Evolutionary conservation across 148 eudicot species (phyloP).

Genomic region (Chenopodium formosanum): DNA sequence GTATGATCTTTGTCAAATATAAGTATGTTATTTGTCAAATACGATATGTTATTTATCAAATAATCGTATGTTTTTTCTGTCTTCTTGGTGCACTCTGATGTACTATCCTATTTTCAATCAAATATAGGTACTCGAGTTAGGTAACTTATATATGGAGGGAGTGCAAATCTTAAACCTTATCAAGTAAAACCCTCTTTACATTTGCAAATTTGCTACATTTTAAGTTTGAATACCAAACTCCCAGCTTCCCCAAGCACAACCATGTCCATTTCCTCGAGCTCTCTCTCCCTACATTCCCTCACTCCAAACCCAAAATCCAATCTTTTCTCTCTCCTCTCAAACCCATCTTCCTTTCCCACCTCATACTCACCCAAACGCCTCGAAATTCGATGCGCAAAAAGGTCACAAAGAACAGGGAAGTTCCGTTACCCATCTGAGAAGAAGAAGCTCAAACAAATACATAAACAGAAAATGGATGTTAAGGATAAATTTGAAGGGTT

Average conservation of each 20-base stretch:
- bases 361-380: constrained; percentile 14
- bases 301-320: constrained; percentile 20
- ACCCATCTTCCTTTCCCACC: constrained; percentile 14
- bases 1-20: no score
- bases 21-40: no score
- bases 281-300: constrained; percentile 27
- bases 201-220: background rate
- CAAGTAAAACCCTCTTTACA: background rate
- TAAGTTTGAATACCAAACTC: no score
- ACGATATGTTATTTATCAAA: no score
- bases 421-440: constrained; percentile 93
- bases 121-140: no score
- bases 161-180: background rate
- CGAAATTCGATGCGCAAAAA: constrained; percentile 55
- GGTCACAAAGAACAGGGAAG: constrained; percentile 66
- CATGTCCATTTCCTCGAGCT: constrained; percentile 31
- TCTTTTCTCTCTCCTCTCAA: constrained; percentile 28
- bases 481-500: constrained; percentile 52
- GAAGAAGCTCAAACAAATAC: constrained; percentile 49
- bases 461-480: constrained; percentile 38
- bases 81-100: no score
- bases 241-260: background rate
- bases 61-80: no score
- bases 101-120: no score
- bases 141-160: no score